A percentile compares a stretch with the other conserved stretches of the same genome.
These are phyloP conservation scores for Inonotus obliquus DNA, from an alignment of 1,284 basidiomycete species.

Conservation along the genomic window DNA sequence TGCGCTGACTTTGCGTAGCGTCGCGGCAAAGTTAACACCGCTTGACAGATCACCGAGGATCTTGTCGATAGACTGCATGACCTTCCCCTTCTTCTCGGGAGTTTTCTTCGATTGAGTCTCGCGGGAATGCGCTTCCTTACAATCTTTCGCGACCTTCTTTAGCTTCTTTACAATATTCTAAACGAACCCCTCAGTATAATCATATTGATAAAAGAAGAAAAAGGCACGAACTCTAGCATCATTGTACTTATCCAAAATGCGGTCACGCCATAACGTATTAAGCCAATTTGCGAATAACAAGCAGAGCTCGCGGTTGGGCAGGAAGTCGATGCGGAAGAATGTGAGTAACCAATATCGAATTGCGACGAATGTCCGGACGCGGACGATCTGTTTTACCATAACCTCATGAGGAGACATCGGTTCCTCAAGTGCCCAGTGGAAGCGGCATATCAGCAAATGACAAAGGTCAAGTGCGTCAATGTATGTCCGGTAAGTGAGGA, in stretches of 20 bases:
- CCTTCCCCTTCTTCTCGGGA: conserved; percentile 11
- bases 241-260: conserved; percentile 54
- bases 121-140: conserved; percentile 61
- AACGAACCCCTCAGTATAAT: conserved; percentile 4
- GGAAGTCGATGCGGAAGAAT: conserved; percentile 83
- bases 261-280: conserved; percentile 68
- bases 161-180: conserved; percentile 76
- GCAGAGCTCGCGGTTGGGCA: conserved; percentile 74
- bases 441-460: conserved; percentile 74
- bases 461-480: conserved; percentile 72
- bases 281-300: conserved; percentile 70
- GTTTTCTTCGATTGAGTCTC: conserved; percentile 14
- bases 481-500: conserved; percentile 84
- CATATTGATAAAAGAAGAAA: not conserved
- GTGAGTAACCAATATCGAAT: conserved; percentile 83
- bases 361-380: conserved; percentile 82
- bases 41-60: conserved; percentile 25
- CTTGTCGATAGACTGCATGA: conserved; percentile 18
- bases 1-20: conserved; percentile 37
- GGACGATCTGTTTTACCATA: conserved; percentile 65
- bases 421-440: conserved; percentile 78
- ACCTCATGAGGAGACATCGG: conserved; percentile 53
- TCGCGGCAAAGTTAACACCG: conserved; percentile 50
- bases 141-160: conserved; percentile 76
- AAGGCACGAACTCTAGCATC: conserved; percentile 61